These are phyloP conservation scores for Cucurbita moschata DNA, from an alignment of 306 rosid genomes.

Conservation along the genomic window DNA sequence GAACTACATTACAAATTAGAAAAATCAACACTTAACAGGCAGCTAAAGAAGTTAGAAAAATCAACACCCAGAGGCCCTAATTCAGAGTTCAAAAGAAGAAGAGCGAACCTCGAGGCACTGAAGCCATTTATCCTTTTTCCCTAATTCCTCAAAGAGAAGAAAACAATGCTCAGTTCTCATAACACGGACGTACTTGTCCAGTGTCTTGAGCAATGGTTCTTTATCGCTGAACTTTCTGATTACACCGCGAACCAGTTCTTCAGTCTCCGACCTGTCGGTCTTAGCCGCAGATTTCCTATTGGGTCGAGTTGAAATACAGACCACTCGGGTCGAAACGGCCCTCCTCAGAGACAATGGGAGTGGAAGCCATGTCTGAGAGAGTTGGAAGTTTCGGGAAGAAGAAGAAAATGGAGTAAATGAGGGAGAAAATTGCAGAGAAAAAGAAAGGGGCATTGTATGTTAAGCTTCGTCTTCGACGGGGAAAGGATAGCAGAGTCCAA, in stretches of 20 bases:
- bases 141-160: slow-evolving; percentile 71
- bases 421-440: slow-evolving; percentile 17
- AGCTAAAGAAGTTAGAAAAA: background rate
- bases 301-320: slow-evolving; percentile 24
- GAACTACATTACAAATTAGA: background rate
- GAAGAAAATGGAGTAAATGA: slow-evolving; percentile 12
- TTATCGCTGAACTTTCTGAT: slow-evolving; percentile 40
- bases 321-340: slow-evolving; percentile 16
- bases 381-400: slow-evolving; percentile 13
- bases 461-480: background rate
- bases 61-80: background rate
- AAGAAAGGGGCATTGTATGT: slow-evolving; percentile 17
- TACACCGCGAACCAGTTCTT: slow-evolving; percentile 44
- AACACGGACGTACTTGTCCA: slow-evolving; percentile 51
- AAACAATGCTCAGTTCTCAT: slow-evolving; percentile 79
- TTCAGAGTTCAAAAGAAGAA: background rate
- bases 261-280: slow-evolving; percentile 35
- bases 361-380: slow-evolving; percentile 17
- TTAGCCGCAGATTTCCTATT: slow-evolving; percentile 14
- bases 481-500: background rate
- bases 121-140: slow-evolving; percentile 61
- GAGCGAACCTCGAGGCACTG: slow-evolving; percentile 76
- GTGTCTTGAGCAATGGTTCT: slow-evolving; percentile 61
- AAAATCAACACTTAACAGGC: no score
- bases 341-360: background rate